Evolutionary conservation across 306 rosid genomes (phyloP).

Genomic region (Inga leiocalycina): DNA sequence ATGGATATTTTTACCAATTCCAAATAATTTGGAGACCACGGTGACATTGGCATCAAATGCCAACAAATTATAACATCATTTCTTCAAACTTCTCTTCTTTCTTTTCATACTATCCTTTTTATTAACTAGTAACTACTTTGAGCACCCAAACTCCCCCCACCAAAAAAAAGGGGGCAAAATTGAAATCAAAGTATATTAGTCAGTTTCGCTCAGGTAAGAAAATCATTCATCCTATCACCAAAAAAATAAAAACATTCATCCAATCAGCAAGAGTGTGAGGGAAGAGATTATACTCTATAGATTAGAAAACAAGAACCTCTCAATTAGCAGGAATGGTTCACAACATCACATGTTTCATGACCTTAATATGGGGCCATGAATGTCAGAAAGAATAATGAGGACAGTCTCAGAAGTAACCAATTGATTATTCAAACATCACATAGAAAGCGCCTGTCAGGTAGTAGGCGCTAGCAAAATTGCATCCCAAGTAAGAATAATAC

Average conservation of each 20-base stretch:
- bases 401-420: constrained; percentile 6
- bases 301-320: not conserved
- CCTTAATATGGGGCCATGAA: not conserved
- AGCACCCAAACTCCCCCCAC: not conserved
- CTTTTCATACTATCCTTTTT: not conserved
- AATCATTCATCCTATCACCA: not conserved
- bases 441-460: not conserved
- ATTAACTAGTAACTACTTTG: not conserved
- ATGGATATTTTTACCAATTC: not conserved
- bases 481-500: constrained; percentile 33
- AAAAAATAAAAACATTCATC: not conserved
- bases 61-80: not conserved
- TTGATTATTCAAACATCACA: constrained; percentile 28
- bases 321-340: not conserved
- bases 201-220: not conserved
- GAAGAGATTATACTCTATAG: not conserved
- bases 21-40: not conserved
- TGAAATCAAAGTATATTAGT: not conserved
- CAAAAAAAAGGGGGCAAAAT: not conserved
- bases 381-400: not conserved
- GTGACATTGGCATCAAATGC: not conserved
- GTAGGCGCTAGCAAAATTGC: not conserved
- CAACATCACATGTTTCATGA: not conserved
- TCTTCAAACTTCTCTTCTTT: not conserved
- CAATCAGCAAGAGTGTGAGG: constrained; percentile 9